A percentile compares a stretch with the other conserved stretches of the same genome.
These are phyloP conservation scores for Zymoseptoria passerinii DNA, from an alignment of 2,329 filamentous ascomycete species.

Conservation along the genomic window DNA sequence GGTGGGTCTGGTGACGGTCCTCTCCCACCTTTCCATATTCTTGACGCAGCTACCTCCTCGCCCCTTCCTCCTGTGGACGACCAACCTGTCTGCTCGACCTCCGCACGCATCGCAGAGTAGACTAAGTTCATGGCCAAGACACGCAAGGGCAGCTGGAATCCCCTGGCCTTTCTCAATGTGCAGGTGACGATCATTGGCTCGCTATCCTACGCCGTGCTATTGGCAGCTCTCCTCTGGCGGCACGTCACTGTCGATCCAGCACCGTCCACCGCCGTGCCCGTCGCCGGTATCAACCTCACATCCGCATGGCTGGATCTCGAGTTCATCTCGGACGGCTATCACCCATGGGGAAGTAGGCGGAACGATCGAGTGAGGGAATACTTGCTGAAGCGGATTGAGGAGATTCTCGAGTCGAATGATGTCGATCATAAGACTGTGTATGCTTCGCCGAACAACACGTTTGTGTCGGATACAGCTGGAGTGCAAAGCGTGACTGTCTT, in stretches of 20 bases:
- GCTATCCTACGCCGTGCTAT: conserved; percentile 70
- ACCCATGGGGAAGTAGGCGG: conserved; percentile 55
- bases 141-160: conserved; percentile 26
- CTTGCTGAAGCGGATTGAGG: conserved; percentile 61
- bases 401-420: conserved; percentile 58
- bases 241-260: conserved; percentile 69
- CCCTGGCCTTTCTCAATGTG: conserved; percentile 66
- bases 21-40: background rate
- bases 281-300: conserved; percentile 64
- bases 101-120: background rate
- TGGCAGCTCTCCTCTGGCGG: conserved; percentile 61
- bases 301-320: conserved; percentile 83
- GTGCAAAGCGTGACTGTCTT: conserved; percentile 52
- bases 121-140: conserved; percentile 10
- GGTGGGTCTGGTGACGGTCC: background rate
- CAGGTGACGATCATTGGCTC: conserved; percentile 76
- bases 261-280: conserved; percentile 45
- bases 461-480: conserved; percentile 9
- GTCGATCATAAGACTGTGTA: conserved; percentile 34
- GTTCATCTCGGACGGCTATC: conserved; percentile 63
- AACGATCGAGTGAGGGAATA: conserved; percentile 76
- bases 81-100: background rate
- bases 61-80: background rate
- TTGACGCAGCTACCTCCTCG: background rate
- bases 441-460: conserved; percentile 29